Base-by-base conservation (phyloP, 73 alveolate species). In the Strombidium stylifer region DNA sequence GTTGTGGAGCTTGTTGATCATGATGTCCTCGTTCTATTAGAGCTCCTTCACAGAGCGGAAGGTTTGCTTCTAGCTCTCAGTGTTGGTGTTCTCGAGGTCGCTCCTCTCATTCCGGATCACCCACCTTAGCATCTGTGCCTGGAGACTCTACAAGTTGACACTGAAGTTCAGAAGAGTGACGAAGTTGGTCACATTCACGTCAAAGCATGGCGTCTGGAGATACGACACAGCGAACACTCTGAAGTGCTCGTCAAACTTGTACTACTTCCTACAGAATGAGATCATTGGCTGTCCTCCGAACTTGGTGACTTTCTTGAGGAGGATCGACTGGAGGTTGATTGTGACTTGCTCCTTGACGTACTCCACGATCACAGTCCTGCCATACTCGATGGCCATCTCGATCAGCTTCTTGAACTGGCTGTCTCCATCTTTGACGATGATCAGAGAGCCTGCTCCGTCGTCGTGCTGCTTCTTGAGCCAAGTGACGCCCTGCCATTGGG, bases 81-180 rank as follows among this genome's bases (percentile, higher is more conserved):
- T 23, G 39, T 15, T 80, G 62, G 60, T 79, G 64, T 85, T 75
- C 37, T 88, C 94, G 2, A 88, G 83, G 34, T 87, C 84, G 14
- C 96, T 94, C 44, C 93, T 96, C 72, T 96, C 99, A 46, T 93
- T 90, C 37, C 97, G 99, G 16, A 96, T 99, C 58, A 96, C 96
- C 48, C 81, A 69, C 16, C 96, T 96, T 76, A 96, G 85, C 99
- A 96, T 92, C 76, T 96, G 94, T 62, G 94, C 98, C 81, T 94
- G 83, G 32, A 67, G 68, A 40, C 92, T 91, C 44, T 87, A 89
- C 48, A 79, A 82, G 11, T 93, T 86, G 51, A 73, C 92, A 53
- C 81, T 78, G 64, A 79, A 86, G 47, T 84, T 79, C 24, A 80
- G 89, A 23, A 86, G 48, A 5, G 71, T 57, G 7, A 55, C 23